phyloP scores from a whole-genome alignment of 805 yeast genomes.

The Schizosaccharomyces pombe region DNA sequence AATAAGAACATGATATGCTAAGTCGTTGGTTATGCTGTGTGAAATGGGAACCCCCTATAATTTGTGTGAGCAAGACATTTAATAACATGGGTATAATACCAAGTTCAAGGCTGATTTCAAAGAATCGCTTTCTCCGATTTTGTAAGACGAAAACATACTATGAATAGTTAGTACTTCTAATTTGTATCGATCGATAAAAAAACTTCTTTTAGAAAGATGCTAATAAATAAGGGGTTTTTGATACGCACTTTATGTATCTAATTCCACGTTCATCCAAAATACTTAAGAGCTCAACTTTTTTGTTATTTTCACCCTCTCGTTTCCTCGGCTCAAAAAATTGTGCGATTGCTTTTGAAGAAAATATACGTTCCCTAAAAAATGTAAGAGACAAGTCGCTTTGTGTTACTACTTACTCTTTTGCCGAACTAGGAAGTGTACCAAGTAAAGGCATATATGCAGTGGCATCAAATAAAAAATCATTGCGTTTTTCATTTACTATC shows the following conservation, averaged over 20 bases:
- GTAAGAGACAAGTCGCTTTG: background rate
- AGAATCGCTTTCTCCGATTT: background rate
- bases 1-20: background rate
- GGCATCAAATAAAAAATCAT: background rate
- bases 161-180: background rate
- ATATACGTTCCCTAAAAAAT: background rate
- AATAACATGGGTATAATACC: background rate
- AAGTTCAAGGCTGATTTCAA: background rate
- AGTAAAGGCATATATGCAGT: background rate
- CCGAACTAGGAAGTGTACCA: background rate
- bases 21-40: background rate
- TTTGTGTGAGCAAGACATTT: background rate
- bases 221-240: too few species aligned
- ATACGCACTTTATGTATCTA: background rate
- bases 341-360: background rate
- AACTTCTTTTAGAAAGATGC: too few species aligned
- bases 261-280: background rate
- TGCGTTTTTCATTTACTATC: background rate
- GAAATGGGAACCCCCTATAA: background rate
- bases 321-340: background rate
- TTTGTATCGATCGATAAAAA: background rate
- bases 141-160: background rate
- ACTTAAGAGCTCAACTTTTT: background rate
- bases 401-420: background rate
- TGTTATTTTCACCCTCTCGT: background rate